Evolutionary conservation across 2,329 filamentous ascomycete species (phyloP).

Genomic region (Laburnicola sp.): DNA sequence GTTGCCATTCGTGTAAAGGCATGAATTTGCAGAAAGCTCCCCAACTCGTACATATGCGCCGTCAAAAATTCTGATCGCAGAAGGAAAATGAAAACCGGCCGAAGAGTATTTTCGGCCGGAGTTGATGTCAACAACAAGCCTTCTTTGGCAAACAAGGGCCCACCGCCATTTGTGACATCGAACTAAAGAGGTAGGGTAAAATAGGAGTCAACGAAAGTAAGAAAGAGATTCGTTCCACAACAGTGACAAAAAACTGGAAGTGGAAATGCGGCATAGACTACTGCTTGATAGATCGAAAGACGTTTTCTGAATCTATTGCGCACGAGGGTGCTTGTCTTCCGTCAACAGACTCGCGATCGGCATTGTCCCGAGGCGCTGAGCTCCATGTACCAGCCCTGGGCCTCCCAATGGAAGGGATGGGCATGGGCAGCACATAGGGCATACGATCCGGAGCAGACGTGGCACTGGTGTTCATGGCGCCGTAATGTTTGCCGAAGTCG

Average conservation of each 20-base stretch:
- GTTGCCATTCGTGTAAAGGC: background rate
- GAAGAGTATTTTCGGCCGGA: background rate
- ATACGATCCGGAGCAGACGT: conserved; percentile 40
- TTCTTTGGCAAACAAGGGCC: background rate
- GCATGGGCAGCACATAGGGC: conserved; percentile 44
- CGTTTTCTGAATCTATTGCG: conserved; percentile 11
- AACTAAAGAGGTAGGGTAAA: conserved; percentile 10
- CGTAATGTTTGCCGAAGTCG: conserved; percentile 38
- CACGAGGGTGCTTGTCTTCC: conserved; percentile 42
- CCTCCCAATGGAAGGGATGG: conserved; percentile 38
- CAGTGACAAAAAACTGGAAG: conserved; percentile 6
- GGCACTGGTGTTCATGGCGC: conserved; percentile 37
- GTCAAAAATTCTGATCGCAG: background rate
- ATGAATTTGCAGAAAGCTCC: background rate
- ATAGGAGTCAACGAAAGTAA: conserved; percentile 30
- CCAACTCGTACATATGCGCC: background rate
- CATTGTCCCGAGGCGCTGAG: conserved; percentile 43
- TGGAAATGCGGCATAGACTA: too few relatives aligned
- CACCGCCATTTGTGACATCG: background rate
- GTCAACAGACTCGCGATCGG: conserved; percentile 46
- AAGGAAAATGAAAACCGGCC: background rate
- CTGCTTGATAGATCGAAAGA: conserved; percentile 2
- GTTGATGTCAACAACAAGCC: background rate
- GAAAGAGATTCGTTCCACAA: conserved; percentile 16
- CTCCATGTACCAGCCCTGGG: conserved; percentile 42